Conservation (phyloP, 148 eudicot species). For the Spergularia bocconei region DNA sequence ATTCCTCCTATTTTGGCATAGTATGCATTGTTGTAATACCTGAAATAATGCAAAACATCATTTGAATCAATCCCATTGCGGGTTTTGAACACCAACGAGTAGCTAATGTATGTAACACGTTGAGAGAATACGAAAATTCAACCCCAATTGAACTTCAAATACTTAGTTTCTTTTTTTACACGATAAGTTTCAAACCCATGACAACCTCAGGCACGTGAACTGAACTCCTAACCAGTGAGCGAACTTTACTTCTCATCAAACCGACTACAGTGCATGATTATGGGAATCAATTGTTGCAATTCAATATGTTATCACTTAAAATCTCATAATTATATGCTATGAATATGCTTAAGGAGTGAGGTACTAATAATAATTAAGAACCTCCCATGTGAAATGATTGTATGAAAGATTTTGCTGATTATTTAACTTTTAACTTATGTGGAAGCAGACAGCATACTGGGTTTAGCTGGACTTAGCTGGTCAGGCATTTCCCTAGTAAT, state of each 20-base stretch:
- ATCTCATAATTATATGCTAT: neutral
- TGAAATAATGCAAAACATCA: conserved; percentile 15
- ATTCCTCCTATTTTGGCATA: conserved; percentile 85
- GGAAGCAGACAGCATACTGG: conserved; percentile 13
- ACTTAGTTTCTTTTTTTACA: no score
- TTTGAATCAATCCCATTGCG: no score
- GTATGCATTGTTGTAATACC: conserved; percentile 84
- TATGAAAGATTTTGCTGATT: conserved; percentile 7
- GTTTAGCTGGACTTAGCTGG: conserved; percentile 28
- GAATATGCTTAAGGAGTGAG: conserved; percentile 14
- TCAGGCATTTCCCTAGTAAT: conserved; percentile 1
- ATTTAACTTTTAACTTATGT: conserved; percentile 16
- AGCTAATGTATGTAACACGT: no score
- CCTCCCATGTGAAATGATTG: conserved; percentile 36
- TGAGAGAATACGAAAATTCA: no score
- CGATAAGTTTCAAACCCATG: no score
- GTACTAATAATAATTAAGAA: neutral
- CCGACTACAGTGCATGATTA: neutral
- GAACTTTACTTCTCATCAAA: neutral
- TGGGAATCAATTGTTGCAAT: neutral
- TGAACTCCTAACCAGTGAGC: no score
- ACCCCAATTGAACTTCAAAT: no score
- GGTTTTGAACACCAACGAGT: no score
- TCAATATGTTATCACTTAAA: neutral
- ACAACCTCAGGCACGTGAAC: no score